Conservation (phyloP, 805 yeast genomes). For the Wickerhamiella kazuoi region DNA sequence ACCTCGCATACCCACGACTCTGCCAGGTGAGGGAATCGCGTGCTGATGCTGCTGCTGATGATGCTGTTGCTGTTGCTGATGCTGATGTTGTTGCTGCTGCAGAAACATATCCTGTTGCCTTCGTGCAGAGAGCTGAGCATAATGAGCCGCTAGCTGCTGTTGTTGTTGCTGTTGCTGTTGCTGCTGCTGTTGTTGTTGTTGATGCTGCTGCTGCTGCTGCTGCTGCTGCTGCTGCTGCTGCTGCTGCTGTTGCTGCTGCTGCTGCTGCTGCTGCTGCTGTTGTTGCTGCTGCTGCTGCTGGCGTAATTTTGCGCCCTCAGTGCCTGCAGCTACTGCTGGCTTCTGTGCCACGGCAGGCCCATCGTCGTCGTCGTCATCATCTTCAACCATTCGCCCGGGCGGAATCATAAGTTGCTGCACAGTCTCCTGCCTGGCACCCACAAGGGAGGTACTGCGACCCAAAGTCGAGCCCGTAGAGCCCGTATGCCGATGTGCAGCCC, state of each 20-base stretch:
- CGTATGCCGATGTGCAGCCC: neutral
- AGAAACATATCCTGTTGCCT: neutral
- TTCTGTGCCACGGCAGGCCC: no score
- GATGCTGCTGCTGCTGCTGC: slow-evolving; percentile 7
- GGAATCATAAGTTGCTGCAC: no score
- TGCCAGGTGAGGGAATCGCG: no score
- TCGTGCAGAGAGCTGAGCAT: neutral
- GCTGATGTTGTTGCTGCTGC: neutral
- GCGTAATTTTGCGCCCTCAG: no score
- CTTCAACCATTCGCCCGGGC: no score
- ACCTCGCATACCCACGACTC: no score
- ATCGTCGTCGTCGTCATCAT: no score
- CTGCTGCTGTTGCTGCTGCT: neutral
- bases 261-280: neutral
- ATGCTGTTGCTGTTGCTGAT: neutral
- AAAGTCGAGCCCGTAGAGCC: neutral
- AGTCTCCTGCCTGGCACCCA: no score
- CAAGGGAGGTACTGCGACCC: neutral
- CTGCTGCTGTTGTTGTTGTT: slow-evolving; percentile 3
- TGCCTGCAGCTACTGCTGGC: no score
- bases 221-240: neutral
- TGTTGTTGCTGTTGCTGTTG: slow-evolving; percentile 4
- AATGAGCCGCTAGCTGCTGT: neutral
- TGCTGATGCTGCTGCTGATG: neutral
- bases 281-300: neutral